Base-by-base conservation (phyloP, 768 basidiomycete genomes). In the Rhizopogon sp. region DNA sequence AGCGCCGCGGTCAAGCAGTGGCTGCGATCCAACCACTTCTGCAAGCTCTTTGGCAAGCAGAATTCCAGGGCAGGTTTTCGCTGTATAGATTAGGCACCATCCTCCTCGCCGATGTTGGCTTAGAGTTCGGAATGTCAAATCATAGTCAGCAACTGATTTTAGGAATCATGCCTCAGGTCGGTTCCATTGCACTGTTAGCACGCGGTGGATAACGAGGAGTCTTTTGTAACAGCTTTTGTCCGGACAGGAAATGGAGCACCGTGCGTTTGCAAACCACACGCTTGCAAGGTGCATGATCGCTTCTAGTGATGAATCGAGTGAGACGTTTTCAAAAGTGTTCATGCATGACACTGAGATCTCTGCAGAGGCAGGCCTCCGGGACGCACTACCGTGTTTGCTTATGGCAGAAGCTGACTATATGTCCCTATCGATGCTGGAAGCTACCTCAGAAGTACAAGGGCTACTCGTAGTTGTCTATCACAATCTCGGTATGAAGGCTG, bases 151-250 rank as follows among this genome's bases (percentile, higher is more conserved):
- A 76, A 55, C 76, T 92, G 49, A 61, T 94, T 44, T 85, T 90
- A 46, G 90, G 88, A 56, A 82, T 92, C 44, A 79, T 93, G 76
- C 91, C 91, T 20, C 91, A 93, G 73, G 91, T 87, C 55, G 56
- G 73, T 60, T 17, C 42, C 43, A n/a, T 39, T 16, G 35, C 35
- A 55, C 10, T 46, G 16, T 6, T 45, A 7, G 13, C 17, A 17
- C 25, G 39, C 37, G 42, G 3, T 35, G 11, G 7, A 14, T 31
- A 1, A 17, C 43, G 16, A 41, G 14, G 14, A 54, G 39, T 54
- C 9, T 39, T 17, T 31, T 31, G n/a, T 20, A 29, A 52, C 57
- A 91, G 89, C 70, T 92, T 37, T 82, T 90, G 43, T 73, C 72
- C 50, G 90, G 88, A 5, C 77, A 82, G 49, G 88, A 93, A 59